These are phyloP conservation scores for Miscanthus lutarioriparius DNA, from an alignment of 176 grass and related monocot genomes.

Conservation along the genomic window DNA sequence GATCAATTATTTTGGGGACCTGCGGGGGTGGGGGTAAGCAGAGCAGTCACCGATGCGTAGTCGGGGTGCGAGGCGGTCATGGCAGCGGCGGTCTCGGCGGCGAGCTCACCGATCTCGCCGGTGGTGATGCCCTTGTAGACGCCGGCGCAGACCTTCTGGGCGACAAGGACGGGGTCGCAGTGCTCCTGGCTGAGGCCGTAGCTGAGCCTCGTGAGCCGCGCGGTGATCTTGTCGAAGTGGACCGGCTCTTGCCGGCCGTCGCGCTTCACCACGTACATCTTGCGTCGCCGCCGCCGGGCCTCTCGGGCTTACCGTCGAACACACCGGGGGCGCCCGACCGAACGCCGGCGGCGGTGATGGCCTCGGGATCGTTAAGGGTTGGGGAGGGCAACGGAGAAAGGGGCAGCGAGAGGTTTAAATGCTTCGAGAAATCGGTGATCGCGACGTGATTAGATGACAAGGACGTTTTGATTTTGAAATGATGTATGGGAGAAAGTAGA, in stretches of 20 bases:
- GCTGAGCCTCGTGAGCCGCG: conserved; percentile 59
- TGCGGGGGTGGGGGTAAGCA: not conserved
- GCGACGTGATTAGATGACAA: not conserved
- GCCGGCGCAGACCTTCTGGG: conserved; percentile 69
- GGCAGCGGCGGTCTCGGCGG: conserved; percentile 63
- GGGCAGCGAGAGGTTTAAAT: not conserved
- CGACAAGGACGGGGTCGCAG: conserved; percentile 64
- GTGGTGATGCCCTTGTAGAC: conserved; percentile 71
- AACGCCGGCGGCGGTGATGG: not conserved
- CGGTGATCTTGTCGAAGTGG: conserved; percentile 74
- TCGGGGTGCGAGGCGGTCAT: conserved; percentile 59
- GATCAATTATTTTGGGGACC: not conserved
- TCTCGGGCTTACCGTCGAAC: conserved; percentile 40
- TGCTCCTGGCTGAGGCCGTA: conserved; percentile 66
- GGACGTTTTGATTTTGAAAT: not conserved
- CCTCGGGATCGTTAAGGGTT: not conserved
- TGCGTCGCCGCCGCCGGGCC: not conserved
- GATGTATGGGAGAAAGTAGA: not conserved
- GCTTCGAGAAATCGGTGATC: not conserved
- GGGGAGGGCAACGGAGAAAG: not conserved
- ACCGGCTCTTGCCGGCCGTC: conserved; percentile 60
- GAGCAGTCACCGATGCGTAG: conserved; percentile 49
- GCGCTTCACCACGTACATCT: conserved; percentile 72
- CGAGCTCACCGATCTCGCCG: conserved; percentile 58
- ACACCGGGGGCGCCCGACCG: not conserved